phyloP scores from a whole-genome alignment of 129 eudicot genomes.

The Saposhnikovia divaricata region DNA sequence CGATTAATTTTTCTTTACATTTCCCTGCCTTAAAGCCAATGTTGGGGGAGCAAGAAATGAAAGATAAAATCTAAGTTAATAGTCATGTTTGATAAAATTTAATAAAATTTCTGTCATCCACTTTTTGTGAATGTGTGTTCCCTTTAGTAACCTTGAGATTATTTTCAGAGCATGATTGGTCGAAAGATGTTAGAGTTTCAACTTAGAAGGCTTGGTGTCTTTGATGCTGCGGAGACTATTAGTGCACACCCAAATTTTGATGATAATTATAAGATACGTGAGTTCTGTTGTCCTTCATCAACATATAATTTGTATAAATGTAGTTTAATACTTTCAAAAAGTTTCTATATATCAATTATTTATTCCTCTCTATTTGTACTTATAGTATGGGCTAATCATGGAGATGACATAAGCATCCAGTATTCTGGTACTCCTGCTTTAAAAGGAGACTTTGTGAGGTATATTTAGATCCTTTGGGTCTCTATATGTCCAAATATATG shows the following conservation, averaged over 20 bases:
- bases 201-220: constrained; percentile 85
- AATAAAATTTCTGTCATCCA: neutral
- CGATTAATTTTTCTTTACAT: neutral
- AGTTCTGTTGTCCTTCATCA: neutral
- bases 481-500: neutral
- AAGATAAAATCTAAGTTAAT: neutral
- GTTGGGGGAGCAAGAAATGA: neutral
- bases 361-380: neutral
- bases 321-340: neutral
- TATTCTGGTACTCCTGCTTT: constrained; percentile 97
- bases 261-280: constrained; percentile 53
- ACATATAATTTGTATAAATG: neutral
- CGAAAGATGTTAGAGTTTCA: constrained; percentile 87
- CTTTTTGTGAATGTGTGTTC: neutral
- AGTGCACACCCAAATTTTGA: constrained; percentile 66
- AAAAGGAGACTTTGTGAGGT: constrained; percentile 99
- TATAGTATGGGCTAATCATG: constrained; percentile 97
- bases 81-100: neutral
- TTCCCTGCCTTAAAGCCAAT: neutral
- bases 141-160: neutral
- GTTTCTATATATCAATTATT: neutral
- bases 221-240: constrained; percentile 70
- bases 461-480: neutral
- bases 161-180: constrained; percentile 82
- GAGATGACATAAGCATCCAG: constrained; percentile 94